These are phyloP conservation scores for button mushroom (Agaricus bisporus) DNA, from an alignment of 768 basidiomycete species.

Conservation along the genomic window DNA sequence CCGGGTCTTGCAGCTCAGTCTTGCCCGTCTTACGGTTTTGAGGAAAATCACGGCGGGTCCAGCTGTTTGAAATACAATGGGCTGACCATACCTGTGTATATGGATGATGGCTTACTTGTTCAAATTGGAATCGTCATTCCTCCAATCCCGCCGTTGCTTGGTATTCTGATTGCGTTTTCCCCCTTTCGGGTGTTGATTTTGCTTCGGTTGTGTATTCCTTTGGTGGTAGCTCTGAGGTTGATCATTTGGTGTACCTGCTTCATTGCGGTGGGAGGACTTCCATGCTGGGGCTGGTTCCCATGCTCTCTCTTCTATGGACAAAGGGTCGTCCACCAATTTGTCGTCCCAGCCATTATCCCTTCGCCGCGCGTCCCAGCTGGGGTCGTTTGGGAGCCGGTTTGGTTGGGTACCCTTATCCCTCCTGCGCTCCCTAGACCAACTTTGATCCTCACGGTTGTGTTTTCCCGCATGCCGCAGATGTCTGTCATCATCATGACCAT, in stretches of 20 bases:
- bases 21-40: constrained; percentile 30
- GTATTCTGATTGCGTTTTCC: constrained; percentile 28
- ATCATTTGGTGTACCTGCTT: not conserved
- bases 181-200: constrained; percentile 32
- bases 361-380: constrained; percentile 51
- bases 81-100: constrained; percentile 2
- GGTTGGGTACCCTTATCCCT: constrained; percentile 32
- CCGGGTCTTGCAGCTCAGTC: constrained; percentile 25
- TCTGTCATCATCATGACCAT: constrained; percentile 24
- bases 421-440: constrained; percentile 33
- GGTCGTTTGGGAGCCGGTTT: constrained; percentile 34
- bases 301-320: constrained; percentile 44
- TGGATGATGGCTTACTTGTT: constrained; percentile 56
- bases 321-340: constrained; percentile 17
- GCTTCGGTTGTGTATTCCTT: constrained; percentile 22
- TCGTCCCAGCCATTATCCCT: constrained; percentile 35
- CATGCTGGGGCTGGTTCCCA: constrained; percentile 74
- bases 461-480: constrained; percentile 26
- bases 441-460: constrained; percentile 26
- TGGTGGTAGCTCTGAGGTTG: constrained; percentile 21
- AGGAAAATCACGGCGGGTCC: constrained; percentile 55
- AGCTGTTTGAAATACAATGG: constrained; percentile 33
- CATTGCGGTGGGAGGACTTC: constrained; percentile 34
- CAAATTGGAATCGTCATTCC: constrained; percentile 56
- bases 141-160: constrained; percentile 43